These are phyloP conservation scores for Coemansia reversa DNA, from an alignment of 192 early-diverging fungal species.

Conservation along the genomic window DNA sequence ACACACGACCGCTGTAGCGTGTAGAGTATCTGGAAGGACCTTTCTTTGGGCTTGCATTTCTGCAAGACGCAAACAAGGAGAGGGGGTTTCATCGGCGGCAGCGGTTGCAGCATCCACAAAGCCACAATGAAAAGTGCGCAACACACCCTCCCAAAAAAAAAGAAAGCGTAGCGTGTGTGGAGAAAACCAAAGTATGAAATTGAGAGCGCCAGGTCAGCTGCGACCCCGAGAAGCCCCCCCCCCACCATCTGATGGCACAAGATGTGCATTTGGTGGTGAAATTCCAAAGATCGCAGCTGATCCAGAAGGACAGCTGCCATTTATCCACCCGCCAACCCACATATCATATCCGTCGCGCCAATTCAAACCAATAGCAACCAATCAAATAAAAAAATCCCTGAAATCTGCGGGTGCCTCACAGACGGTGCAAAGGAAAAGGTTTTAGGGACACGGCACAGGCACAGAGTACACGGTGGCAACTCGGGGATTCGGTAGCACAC, in stretches of 20 bases:
- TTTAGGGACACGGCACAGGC: constrained; percentile 15
- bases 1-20: too few relatives aligned
- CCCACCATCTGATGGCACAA: neutral
- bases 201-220: neutral
- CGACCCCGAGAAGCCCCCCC: neutral
- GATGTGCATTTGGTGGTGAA: neutral
- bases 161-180: neutral
- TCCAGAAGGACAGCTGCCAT: neutral
- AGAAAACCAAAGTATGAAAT: neutral
- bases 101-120: neutral
- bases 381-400: neutral
- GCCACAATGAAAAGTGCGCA: neutral
- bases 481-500: constrained; percentile 20
- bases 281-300: neutral
- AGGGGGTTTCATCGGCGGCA: neutral
- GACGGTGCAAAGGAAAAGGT: neutral
- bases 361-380: neutral
- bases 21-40: neutral
- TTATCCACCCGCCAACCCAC: too few relatives aligned
- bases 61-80: neutral
- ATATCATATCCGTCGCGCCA: constrained; percentile 1
- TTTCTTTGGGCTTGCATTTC: neutral
- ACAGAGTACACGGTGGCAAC: constrained; percentile 35
- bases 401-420: too few relatives aligned
- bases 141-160: neutral